Evolutionary conservation across 2,329 filamentous ascomycete genomes (phyloP), one percentile per base, ranked within the genome.

Genomic region (Pestalotiopsis sp.): DNA sequence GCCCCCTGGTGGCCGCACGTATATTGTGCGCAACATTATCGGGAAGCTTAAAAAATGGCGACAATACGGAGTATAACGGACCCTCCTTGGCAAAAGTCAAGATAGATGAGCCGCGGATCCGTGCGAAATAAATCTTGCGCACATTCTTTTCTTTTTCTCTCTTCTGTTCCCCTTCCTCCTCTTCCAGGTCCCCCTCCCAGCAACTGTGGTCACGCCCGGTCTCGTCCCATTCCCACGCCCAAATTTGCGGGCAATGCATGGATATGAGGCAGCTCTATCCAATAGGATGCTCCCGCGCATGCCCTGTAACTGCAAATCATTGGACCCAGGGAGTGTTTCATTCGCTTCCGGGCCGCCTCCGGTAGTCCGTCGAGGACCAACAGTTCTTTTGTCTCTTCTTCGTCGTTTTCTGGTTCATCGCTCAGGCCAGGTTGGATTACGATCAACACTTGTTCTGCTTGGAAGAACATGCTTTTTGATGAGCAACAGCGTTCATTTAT

Each of bases 331-430:
- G 59, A 62, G 17, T 20, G 31, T 62, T 39, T 39, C 59, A 38
- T 20, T 62, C 59, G 59, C 59, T 62, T 62, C 59, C 59, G 59
- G 31, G 17, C 59, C 59, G 59, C 31, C 59, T 62, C 59, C 27
- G 31, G 59, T 20, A 62, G 25, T 39, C 58, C 31, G n/a, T n/a
- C 13, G 3, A 39, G 36, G 13, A 62, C 59, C 27, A 59, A 59
- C 57, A 27, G 25, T 25, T 59, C 27, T 11, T 27, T 59, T 59
- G 13, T 39, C 20, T 39, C 7, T 41, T 12, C 6, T 13, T n/a
- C 11, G 7, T 23, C 9, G 9, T n/a, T n/a, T 52, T 52, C 6
- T 12, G 45, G 20, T n/a, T 52, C 45, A 7, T 52, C n/a, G 7
- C 17, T 52, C n/a, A n/a, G 14, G 45, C 14, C 45, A 49, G 17